Conservation (phyloP, 176 grass and related monocot genomes). For the Thinopyrum elongatum region DNA sequence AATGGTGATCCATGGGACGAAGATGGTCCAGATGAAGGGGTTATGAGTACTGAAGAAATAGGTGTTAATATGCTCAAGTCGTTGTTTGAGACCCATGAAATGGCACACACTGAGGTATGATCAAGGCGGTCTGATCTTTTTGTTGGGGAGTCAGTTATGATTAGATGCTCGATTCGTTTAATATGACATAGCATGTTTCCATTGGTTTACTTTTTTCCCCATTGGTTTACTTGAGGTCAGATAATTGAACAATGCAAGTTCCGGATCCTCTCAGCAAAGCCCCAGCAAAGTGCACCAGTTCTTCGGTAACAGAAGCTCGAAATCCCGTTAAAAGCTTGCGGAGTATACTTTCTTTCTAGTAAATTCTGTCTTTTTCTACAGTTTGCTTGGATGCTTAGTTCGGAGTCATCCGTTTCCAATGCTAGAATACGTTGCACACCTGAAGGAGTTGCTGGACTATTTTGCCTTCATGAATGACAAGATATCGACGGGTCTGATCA, state of each 20-base stretch:
- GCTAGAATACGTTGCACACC: conserved; percentile 60
- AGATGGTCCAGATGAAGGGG: conserved; percentile 21
- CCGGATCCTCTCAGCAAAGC: conserved; percentile 76
- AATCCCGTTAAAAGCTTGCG: conserved; percentile 13
- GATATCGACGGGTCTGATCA: conserved; percentile 61
- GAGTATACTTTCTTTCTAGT: neutral
- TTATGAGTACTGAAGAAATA: conserved; percentile 61
- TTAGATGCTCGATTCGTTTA: conserved; percentile 14
- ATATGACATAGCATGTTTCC: conserved; percentile 5
- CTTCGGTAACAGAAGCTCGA: conserved; percentile 42
- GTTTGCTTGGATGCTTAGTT: conserved; percentile 64
- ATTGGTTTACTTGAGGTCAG: conserved; percentile 5
- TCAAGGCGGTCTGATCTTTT: neutral
- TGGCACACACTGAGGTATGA: conserved; percentile 61
- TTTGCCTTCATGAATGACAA: conserved; percentile 77
- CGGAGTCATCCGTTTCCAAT: conserved; percentile 61
- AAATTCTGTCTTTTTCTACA: conserved; percentile 20
- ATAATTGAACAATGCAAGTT: conserved; percentile 85
- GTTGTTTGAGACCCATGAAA: conserved; percentile 78
- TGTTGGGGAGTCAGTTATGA: neutral
- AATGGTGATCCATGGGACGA: conserved; percentile 37
- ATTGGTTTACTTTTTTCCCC: conserved; percentile 2
- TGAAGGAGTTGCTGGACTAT: conserved; percentile 89
- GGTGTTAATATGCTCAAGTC: conserved; percentile 68
- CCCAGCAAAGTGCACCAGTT: conserved; percentile 54